Base-by-base conservation (phyloP, 306 rosid genomes). In the Morella rubra region DNA sequence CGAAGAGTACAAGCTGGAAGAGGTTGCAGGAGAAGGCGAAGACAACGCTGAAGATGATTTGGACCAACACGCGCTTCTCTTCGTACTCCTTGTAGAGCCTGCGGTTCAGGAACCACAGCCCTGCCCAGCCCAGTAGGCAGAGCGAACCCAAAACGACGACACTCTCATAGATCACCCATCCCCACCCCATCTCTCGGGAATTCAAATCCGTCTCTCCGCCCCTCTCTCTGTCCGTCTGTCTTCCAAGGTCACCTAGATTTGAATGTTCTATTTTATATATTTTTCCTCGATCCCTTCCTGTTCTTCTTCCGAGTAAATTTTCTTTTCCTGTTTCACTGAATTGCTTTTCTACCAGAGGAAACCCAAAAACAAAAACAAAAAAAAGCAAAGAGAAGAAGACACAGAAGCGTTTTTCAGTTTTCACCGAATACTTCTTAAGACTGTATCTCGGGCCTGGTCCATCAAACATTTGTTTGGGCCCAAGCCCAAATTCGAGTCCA, bases 21-120 rank as follows among this genome's bases (percentile, higher is more conserved):
- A 95, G 99, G 85, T 95, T 92, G 86, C 97, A 92, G 62, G 97
- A 95, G 91, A 95, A 92, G 56, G 99, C 93, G 47, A 95, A 92
- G 77, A 95, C 97, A 46, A 92, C 86, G 86, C 96, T 89, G 93
- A 95, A 95, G 51, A 95, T 86, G 82, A 95, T 90, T 82, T 95
- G 97, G 46, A 95, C 99, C 27, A 90, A 86, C 0, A 85, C 91
- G 3, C 94, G 90, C 81, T 95, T 95, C 70, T 95, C 97, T 84
- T 95, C 99, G 76, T 95, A 95, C 80, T 95, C 99, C 76, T 92
- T 95, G 86, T 95, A 95, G 53, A 95, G 92, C 64, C 97, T 87
- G 42, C 90, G 92, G 69, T 95, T 95, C 76, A 95, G 70, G 82
- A 95, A 95, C 99, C 99, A 95, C 3, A 95, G 70, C 47, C 97